phyloP scores from a whole-genome alignment of 2,329 filamentous ascomycete genomes.

The Leptographium procerum region DNA sequence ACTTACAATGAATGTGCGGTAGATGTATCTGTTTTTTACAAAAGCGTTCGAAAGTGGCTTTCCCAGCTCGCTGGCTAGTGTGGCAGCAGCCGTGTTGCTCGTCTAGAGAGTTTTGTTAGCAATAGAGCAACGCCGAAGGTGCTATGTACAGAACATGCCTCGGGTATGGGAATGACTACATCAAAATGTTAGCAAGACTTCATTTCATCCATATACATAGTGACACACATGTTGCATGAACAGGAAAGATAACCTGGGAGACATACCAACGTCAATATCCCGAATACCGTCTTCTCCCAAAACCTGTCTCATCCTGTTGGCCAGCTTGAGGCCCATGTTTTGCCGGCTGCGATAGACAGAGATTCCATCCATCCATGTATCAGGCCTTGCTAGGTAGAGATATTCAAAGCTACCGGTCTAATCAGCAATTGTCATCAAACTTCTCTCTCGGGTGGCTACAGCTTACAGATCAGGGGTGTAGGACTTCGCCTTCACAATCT shows the following conservation, averaged over 20 bases:
- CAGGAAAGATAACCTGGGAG: neutral
- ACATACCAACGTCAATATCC: conserved; percentile 55
- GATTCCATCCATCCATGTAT: conserved; percentile 77
- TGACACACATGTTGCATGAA: too few relatives aligned
- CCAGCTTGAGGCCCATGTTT: conserved; percentile 77
- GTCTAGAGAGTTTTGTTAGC: conserved; percentile 40
- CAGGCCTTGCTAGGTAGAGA: conserved; percentile 77
- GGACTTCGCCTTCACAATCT: conserved; percentile 54
- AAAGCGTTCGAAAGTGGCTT: conserved; percentile 75
- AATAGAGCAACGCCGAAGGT: neutral
- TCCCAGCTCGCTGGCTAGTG: conserved; percentile 60
- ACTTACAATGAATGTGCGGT: conserved; percentile 61
- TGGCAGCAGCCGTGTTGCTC: conserved; percentile 67
- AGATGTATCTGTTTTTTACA: conserved; percentile 83
- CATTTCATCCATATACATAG: too few relatives aligned
- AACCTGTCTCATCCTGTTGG: conserved; percentile 55
- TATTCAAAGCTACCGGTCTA: conserved; percentile 50
- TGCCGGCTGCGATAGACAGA: conserved; percentile 74
- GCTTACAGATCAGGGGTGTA: conserved; percentile 64
- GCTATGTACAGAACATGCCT: neutral
- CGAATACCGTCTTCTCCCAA: conserved; percentile 59
- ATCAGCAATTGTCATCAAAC: too few relatives aligned
- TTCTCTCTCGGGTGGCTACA: too few relatives aligned
- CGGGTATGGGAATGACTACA: conserved; percentile 17
- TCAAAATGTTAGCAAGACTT: neutral